These are phyloP conservation scores for Euphorbia schlechtendalii DNA, from an alignment of 441 rosid species.

Conservation along the genomic window DNA sequence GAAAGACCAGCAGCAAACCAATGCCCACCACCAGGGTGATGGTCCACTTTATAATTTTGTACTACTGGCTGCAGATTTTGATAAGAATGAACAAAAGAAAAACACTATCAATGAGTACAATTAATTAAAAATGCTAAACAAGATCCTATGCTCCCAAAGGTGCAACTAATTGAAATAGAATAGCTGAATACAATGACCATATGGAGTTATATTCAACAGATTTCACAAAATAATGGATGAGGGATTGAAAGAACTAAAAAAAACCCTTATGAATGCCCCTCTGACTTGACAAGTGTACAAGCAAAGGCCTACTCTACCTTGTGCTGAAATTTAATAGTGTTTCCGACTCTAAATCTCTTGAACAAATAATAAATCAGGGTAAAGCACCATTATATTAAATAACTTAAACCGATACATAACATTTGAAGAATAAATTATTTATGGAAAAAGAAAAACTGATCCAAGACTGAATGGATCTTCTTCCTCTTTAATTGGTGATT, in stretches of 20 bases:
- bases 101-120: too few species aligned
- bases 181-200: too few species aligned
- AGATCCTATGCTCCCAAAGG: too few species aligned
- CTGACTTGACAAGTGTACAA: not conserved
- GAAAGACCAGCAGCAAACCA: slow-evolving; percentile 99
- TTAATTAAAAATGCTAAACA: too few species aligned
- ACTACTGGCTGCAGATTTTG: slow-evolving; percentile 18
- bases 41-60: slow-evolving; percentile 66
- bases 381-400: not conserved
- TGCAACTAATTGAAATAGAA: too few species aligned
- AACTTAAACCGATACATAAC: not conserved
- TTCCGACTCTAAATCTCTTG: not conserved
- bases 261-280: not conserved
- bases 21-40: slow-evolving; percentile 99
- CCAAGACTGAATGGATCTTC: not conserved
- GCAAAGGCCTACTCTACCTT: not conserved
- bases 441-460: not conserved
- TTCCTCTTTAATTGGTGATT: not conserved
- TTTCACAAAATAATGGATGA: not conserved
- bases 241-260: not conserved
- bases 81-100: not conserved
- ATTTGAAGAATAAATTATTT: not conserved
- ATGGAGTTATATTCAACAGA: not conserved
- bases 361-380: not conserved
- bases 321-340: not conserved